Evolutionary conservation across 371 early-diverging fungal genomes (phyloP).

Genomic region (Mortierella sp.): DNA sequence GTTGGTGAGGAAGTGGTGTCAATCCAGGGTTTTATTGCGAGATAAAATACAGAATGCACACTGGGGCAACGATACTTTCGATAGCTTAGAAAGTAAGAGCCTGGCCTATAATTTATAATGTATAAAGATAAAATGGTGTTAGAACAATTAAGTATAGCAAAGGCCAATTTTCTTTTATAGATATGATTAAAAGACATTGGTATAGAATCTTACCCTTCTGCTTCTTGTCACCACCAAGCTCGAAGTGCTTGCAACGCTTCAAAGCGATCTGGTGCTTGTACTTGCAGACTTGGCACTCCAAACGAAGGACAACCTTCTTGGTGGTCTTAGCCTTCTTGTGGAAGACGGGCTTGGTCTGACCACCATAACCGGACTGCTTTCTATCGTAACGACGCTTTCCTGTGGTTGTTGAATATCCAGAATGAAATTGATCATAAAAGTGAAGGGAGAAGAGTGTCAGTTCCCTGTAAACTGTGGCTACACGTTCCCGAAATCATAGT

Average conservation of each 20-base stretch:
- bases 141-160: background rate
- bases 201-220: constrained; percentile 62
- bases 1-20: background rate
- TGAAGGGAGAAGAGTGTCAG: constrained; percentile 5
- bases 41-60: constrained; percentile 35
- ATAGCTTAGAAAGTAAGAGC: constrained; percentile 47
- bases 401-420: constrained; percentile 30
- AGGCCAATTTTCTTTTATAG: background rate
- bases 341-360: constrained; percentile 99
- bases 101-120: constrained; percentile 18
- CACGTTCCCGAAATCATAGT: constrained; percentile 32
- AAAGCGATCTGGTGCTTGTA: constrained; percentile 94
- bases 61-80: constrained; percentile 29
- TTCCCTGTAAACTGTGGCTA: background rate
- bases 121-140: background rate
- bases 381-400: constrained; percentile 89
- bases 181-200: no score
- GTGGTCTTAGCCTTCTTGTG: constrained; percentile 98
- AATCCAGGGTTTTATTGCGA: constrained; percentile 24
- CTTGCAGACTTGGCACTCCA: constrained; percentile 99
- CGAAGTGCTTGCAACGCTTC: constrained; percentile 99
- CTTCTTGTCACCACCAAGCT: constrained; percentile 99
- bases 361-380: constrained; percentile 97
- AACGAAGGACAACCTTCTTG: constrained; percentile 99
- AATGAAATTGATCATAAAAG: background rate